A percentile compares a stretch with the other conserved stretches of the same genome.
These are phyloP conservation scores for Knufia petricola DNA, from an alignment of 2,329 filamentous ascomycete species.

Conservation along the genomic window DNA sequence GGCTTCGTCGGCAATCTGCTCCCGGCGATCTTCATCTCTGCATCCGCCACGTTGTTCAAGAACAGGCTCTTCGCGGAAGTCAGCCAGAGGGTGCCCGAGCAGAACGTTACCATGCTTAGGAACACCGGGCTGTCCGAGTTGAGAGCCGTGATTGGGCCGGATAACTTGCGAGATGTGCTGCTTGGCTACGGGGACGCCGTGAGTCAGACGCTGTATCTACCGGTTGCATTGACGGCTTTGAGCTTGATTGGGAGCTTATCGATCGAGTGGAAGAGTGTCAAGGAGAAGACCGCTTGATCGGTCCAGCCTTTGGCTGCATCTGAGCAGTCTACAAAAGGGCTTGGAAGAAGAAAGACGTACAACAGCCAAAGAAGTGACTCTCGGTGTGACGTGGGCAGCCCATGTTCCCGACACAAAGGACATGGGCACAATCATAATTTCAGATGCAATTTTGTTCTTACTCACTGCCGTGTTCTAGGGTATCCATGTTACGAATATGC, in stretches of 20 bases:
- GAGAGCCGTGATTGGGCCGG: conserved; percentile 1
- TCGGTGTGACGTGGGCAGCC: no score
- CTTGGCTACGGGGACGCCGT: conserved; percentile 12
- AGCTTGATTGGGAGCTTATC: conserved; percentile 22
- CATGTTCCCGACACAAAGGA: no score
- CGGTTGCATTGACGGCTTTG: conserved; percentile 20
- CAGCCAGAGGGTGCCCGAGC: background rate
- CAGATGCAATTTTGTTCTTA: no score
- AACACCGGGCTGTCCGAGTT: conserved; percentile 14
- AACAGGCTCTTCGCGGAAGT: conserved; percentile 12
- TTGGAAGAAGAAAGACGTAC: no score
- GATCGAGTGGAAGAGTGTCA: conserved; percentile 25
- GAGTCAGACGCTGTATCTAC: conserved; percentile 20
- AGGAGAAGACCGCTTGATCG: no score
- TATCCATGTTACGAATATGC: no score
- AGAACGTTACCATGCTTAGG: conserved; percentile 11
- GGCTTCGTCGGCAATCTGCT: conserved; percentile 13
- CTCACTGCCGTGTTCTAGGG: no score
- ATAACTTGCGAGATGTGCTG: conserved; percentile 9
- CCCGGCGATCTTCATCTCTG: conserved; percentile 14
- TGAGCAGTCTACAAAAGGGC: no score
- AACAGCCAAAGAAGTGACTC: no score
- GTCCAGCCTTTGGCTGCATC: no score
- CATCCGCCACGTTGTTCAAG: conserved; percentile 18
- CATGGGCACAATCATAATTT: no score